These are phyloP conservation scores for Lippia alba DNA, from an alignment of 305 asterid genomes.

Conservation along the genomic window DNA sequence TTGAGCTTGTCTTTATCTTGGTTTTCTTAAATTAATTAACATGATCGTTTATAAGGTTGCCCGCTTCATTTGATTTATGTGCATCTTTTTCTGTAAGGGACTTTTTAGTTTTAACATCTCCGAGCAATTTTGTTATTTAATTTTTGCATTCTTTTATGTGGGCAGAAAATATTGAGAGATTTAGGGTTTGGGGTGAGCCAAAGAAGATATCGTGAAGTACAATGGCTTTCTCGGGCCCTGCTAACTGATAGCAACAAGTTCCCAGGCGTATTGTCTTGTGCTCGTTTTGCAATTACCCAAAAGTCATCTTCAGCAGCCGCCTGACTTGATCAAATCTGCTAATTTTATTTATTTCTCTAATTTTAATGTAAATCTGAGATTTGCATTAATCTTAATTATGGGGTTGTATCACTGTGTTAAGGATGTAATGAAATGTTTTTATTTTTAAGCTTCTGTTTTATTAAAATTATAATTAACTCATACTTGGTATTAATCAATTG, in stretches of 20 bases:
- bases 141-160: background rate
- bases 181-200: constrained; percentile 52
- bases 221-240: constrained; percentile 40
- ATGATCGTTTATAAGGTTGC: background rate
- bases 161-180: constrained; percentile 27
- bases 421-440: background rate
- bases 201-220: constrained; percentile 11
- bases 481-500: no score
- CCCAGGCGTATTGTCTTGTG: constrained; percentile 48
- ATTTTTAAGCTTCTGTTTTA: no score
- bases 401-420: no score
- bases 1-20: background rate
- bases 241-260: constrained; percentile 53
- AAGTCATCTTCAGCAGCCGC: constrained; percentile 35
- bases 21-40: background rate
- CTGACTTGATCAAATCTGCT: background rate
- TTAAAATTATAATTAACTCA: background rate
- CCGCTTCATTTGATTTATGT: no score
- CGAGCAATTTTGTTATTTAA: background rate
- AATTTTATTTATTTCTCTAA: background rate
- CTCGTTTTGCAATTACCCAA: constrained; percentile 38
- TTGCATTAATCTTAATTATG: no score
- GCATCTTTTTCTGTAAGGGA: no score
- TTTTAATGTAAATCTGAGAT: no score
- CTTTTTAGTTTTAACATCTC: no score